Evolutionary conservation across 2,329 filamentous ascomycete species (phyloP).

Genomic region (Aplosporella prunicola): DNA sequence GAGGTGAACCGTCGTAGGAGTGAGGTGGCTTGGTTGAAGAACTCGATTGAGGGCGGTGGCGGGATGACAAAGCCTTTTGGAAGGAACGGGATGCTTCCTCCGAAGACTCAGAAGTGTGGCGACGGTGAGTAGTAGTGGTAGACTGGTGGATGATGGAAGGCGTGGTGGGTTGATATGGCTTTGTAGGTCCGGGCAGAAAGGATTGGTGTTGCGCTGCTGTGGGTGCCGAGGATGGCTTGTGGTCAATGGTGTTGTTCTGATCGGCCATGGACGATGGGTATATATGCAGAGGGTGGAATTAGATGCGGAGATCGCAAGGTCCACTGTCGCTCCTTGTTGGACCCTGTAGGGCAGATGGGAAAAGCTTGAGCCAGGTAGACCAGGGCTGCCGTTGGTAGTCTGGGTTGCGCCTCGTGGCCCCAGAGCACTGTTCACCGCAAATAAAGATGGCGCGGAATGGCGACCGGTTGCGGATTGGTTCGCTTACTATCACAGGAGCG

Average conservation of each 20-base stretch:
- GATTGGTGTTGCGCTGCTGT: background rate
- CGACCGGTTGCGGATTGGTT: slow-evolving; percentile 2
- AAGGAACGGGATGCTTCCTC: slow-evolving; percentile 6
- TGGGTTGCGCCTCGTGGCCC: slow-evolving; percentile 8
- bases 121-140: background rate
- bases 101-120: slow-evolving; percentile 5
- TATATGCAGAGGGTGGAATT: slow-evolving; percentile 10
- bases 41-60: slow-evolving; percentile 7
- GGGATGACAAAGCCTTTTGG: slow-evolving; percentile 2
- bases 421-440: slow-evolving; percentile 4
- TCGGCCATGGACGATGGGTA: slow-evolving; percentile 11
- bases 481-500: no score
- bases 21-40: slow-evolving; percentile 9
- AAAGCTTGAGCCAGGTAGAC: slow-evolving; percentile 9
- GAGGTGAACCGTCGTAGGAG: slow-evolving; percentile 21
- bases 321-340: slow-evolving; percentile 7
- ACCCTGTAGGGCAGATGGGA: slow-evolving; percentile 10
- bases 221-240: slow-evolving; percentile 5
- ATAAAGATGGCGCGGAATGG: slow-evolving; percentile 8
- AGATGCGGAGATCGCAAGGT: slow-evolving; percentile 10
- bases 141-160: background rate
- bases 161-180: slow-evolving; percentile 1
- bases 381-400: slow-evolving; percentile 7
- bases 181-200: background rate
- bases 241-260: slow-evolving; percentile 5